Evolutionary conservation across 306 rosid genomes (phyloP).

Genomic region (Alnus glutinosa): DNA sequence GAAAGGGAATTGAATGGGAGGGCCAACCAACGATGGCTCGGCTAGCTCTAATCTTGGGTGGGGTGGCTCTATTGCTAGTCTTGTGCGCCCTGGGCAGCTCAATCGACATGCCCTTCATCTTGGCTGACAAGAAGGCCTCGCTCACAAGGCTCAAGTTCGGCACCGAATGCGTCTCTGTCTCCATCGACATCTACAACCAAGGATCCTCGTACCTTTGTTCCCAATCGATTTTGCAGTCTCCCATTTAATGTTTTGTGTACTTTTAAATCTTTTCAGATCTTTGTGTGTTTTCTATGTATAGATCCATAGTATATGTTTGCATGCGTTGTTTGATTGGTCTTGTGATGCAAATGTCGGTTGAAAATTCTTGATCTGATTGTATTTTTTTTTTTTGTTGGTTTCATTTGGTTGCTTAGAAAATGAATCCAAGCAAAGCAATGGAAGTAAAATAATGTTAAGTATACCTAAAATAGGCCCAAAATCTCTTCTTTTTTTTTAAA

Average conservation of each 20-base stretch:
- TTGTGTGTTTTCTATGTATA: constrained; percentile 1
- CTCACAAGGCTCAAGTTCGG: constrained; percentile 90
- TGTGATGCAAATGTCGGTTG: neutral
- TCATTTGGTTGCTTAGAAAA: neutral
- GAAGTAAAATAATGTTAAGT: neutral
- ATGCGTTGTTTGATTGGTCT: constrained; percentile 36
- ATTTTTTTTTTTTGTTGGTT: neutral
- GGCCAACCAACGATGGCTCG: constrained; percentile 51
- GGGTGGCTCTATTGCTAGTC: constrained; percentile 45
- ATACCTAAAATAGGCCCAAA: too few relatives aligned
- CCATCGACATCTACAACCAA: constrained; percentile 94
- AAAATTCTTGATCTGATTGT: neutral
- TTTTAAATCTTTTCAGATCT: constrained; percentile 12
- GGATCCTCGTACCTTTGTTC: constrained; percentile 72
- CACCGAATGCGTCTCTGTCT: constrained; percentile 76
- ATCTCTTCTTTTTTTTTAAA: too few relatives aligned
- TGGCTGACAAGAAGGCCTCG: constrained; percentile 93
- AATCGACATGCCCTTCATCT: constrained; percentile 73
- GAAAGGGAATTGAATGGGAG: neutral
- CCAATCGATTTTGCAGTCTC: neutral
- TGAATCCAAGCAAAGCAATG: neutral
- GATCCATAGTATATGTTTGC: constrained; percentile 44
- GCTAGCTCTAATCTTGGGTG: constrained; percentile 34
- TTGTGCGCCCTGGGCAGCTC: constrained; percentile 56
- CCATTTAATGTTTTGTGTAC: constrained; percentile 16